Conservation (phyloP, 2,329 filamentous ascomycete genomes). For the Neoscytalidium dimidiatum region DNA sequence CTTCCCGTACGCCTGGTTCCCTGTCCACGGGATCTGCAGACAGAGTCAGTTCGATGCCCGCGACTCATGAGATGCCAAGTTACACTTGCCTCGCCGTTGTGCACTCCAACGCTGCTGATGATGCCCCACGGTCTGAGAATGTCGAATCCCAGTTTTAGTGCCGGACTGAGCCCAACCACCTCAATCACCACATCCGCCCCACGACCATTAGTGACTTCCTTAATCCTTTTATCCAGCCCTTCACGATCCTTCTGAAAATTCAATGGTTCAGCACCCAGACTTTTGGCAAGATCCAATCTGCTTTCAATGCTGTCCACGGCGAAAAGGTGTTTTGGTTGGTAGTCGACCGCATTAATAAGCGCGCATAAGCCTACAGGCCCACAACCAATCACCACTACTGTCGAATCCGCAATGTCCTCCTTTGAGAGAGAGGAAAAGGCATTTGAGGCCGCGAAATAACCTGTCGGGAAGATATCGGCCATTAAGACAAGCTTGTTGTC, state of each 20-base stretch:
- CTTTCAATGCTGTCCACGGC: conserved; percentile 78
- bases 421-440: conserved; percentile 66
- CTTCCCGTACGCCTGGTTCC: conserved; percentile 52
- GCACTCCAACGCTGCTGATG: conserved; percentile 52
- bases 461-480: conserved; percentile 87
- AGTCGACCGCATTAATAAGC: conserved; percentile 73
- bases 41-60: not conserved
- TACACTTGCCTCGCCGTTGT: conserved; percentile 42
- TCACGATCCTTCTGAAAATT: conserved; percentile 72
- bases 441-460: conserved; percentile 80
- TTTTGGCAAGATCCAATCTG: conserved; percentile 70
- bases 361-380: conserved; percentile 81
- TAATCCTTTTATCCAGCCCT: conserved; percentile 67
- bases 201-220: conserved; percentile 73
- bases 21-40: conserved; percentile 46
- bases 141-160: conserved; percentile 51
- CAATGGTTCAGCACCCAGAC: conserved; percentile 77
- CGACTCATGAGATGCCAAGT: not conserved
- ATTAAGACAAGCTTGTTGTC: conserved; percentile 79
- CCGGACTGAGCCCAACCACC: conserved; percentile 51
- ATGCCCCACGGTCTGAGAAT: conserved; percentile 52
- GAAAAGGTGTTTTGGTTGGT: conserved; percentile 73
- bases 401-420: conserved; percentile 64
- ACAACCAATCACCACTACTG: conserved; percentile 80
- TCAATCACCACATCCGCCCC: conserved; percentile 82